phyloP scores from a whole-genome alignment of 2,329 filamentous ascomycete species.

The Davidsoniella neocaledoniae region DNA sequence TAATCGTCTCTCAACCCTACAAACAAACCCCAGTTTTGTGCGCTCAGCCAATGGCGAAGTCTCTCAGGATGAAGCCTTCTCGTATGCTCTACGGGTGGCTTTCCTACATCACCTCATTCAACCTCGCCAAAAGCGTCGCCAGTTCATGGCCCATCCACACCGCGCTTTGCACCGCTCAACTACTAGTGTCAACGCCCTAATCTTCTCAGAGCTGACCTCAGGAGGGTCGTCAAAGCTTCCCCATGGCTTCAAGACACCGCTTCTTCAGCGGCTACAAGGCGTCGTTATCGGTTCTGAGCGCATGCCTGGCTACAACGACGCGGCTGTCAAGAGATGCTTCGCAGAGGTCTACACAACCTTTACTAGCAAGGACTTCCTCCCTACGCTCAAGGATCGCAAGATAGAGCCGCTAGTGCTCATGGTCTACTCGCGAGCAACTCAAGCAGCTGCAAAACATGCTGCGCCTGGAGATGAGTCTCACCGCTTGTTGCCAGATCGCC shows the following conservation, averaged over 20 bases:
- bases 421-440: slow-evolving; percentile 88
- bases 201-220: slow-evolving; percentile 8
- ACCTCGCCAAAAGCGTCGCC: slow-evolving; percentile 73
- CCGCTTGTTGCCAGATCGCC: slow-evolving; percentile 83
- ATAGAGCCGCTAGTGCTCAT: slow-evolving; percentile 88
- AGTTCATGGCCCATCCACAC: slow-evolving; percentile 52
- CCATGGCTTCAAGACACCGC: slow-evolving; percentile 32
- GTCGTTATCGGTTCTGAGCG: slow-evolving; percentile 69
- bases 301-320: slow-evolving; percentile 76
- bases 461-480: slow-evolving; percentile 69
- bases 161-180: slow-evolving; percentile 36
- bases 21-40: slow-evolving; percentile 13
- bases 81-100: slow-evolving; percentile 75
- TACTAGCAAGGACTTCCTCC: slow-evolving; percentile 74
- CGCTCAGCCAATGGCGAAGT: slow-evolving; percentile 25
- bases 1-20: slow-evolving; percentile 13
- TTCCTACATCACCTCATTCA: slow-evolving; percentile 88
- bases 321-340: slow-evolving; percentile 84
- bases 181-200: slow-evolving; percentile 43
- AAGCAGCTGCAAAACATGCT: slow-evolving; percentile 59
- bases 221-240: slow-evolving; percentile 35
- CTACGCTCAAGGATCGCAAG: slow-evolving; percentile 80
- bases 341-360: slow-evolving; percentile 87
- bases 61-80: slow-evolving; percentile 69
- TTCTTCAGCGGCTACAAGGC: slow-evolving; percentile 59